Evolutionary conservation across 805 yeast genomes (phyloP).

Genomic region (Metschnikowia dekortorum): DNA sequence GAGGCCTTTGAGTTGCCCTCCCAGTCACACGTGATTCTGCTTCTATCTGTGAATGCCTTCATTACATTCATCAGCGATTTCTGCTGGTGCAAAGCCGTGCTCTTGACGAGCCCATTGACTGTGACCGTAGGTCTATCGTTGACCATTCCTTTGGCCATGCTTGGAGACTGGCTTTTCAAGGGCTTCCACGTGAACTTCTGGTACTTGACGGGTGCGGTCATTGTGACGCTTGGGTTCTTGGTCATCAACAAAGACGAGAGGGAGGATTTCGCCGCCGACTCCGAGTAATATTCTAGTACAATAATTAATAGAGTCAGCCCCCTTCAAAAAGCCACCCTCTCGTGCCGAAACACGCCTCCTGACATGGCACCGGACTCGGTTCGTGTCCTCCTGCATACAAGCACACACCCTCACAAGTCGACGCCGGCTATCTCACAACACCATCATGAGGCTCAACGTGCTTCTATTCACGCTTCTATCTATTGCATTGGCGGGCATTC

Average conservation of each 20-base stretch:
- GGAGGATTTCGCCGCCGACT: slow-evolving; percentile 41
- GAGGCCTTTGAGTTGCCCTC: slow-evolving; percentile 75
- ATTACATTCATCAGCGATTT: slow-evolving; percentile 86
- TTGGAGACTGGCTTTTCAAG: slow-evolving; percentile 79
- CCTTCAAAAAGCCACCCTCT: too few relatives aligned
- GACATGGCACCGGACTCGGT: too few relatives aligned
- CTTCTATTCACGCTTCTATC: background rate
- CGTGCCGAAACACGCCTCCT: too few relatives aligned
- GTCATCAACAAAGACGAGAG: slow-evolving; percentile 77
- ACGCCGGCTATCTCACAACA: background rate
- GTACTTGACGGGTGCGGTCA: slow-evolving; percentile 73
- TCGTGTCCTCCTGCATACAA: background rate
- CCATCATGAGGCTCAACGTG: slow-evolving; percentile 1
- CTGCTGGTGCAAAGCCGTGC: slow-evolving; percentile 94
- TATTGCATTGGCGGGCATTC: background rate
- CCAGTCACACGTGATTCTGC: slow-evolving; percentile 42
- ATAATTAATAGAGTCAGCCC: too few relatives aligned
- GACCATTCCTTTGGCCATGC: slow-evolving; percentile 87
- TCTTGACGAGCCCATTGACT: slow-evolving; percentile 87
- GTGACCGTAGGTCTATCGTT: slow-evolving; percentile 93
- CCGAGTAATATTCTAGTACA: background rate
- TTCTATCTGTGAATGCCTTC: slow-evolving; percentile 62
- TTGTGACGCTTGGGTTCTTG: slow-evolving; percentile 80
- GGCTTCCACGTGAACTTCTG: slow-evolving; percentile 54
- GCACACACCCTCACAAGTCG: background rate